Evolutionary conservation across 2,329 filamentous ascomycete genomes (phyloP).

Genomic region (Furcasterigmium furcatum): DNA sequence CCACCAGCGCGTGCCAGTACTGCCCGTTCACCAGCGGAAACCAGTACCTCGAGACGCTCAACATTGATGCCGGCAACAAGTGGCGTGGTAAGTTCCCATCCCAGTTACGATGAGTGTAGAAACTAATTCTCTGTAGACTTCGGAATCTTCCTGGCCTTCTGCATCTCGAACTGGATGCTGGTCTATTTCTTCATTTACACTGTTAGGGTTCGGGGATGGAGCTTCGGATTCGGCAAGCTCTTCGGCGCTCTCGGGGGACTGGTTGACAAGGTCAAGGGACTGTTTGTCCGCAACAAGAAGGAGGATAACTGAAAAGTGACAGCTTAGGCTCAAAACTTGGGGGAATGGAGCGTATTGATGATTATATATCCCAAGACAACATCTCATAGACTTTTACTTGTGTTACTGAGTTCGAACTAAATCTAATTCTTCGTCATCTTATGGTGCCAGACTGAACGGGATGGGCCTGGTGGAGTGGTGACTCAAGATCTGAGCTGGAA

Average conservation of each 20-base stretch:
- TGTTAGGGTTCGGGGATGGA: constrained; percentile 67
- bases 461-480: too few species aligned
- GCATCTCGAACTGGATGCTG: constrained; percentile 65
- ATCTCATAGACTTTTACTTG: too few species aligned
- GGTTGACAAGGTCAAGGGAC: not conserved
- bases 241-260: constrained; percentile 28
- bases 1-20: constrained; percentile 60
- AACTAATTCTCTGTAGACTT: constrained; percentile 38
- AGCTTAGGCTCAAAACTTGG: too few species aligned
- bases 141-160: constrained; percentile 70
- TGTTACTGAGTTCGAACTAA: too few species aligned
- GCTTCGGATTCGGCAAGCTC: constrained; percentile 61
- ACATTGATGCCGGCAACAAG: constrained; percentile 52
- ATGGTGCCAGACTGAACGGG: too few species aligned
- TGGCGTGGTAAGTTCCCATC: constrained; percentile 50
- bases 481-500: too few species aligned
- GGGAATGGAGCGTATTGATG: too few species aligned
- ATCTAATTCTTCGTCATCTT: too few species aligned
- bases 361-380: too few species aligned
- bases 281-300: not conserved
- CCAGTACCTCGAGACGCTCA: constrained; percentile 59
- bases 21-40: constrained; percentile 56
- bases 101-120: not conserved
- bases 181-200: constrained; percentile 78
- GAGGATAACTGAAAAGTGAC: not conserved